These are phyloP conservation scores for Globisporangium ultimum DNA, from an alignment of 352 stramenopile genomes.

Conservation along the genomic window DNA sequence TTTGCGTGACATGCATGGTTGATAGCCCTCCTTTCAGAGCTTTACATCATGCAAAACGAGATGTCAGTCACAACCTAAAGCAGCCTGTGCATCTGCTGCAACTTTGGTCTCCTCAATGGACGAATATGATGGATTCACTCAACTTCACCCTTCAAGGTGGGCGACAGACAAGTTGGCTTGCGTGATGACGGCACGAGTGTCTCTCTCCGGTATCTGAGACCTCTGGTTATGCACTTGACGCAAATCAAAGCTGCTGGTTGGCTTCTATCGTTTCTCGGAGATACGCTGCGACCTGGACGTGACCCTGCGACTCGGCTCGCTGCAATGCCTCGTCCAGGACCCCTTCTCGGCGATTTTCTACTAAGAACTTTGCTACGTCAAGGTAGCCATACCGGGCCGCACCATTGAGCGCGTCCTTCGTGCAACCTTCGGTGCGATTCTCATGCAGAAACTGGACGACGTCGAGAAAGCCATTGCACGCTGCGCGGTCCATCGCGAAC, in stretches of 20 bases:
- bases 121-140: too few relatives aligned
- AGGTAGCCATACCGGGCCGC: conserved; percentile 3
- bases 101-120: too few relatives aligned
- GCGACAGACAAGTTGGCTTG: too few relatives aligned
- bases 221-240: too few relatives aligned
- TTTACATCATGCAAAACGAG: too few relatives aligned
- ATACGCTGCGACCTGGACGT: neutral
- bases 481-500: conserved; percentile 17
- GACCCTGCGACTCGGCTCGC: neutral
- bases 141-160: too few relatives aligned
- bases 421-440: conserved; percentile 8
- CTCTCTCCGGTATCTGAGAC: too few relatives aligned
- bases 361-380: conserved; percentile 9
- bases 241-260: neutral
- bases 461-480: conserved; percentile 16
- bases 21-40: too few relatives aligned
- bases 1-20: too few relatives aligned
- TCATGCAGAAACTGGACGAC: conserved; percentile 6
- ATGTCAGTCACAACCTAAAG: too few relatives aligned
- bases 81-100: too few relatives aligned
- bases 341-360: conserved; percentile 11
- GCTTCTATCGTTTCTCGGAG: neutral
- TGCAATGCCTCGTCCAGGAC: conserved; percentile 2
- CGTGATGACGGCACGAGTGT: too few relatives aligned
- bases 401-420: conserved; percentile 6